Conservation (phyloP, 495 filamentous ascomycete genomes). For the Usnea hakonensis region DNA sequence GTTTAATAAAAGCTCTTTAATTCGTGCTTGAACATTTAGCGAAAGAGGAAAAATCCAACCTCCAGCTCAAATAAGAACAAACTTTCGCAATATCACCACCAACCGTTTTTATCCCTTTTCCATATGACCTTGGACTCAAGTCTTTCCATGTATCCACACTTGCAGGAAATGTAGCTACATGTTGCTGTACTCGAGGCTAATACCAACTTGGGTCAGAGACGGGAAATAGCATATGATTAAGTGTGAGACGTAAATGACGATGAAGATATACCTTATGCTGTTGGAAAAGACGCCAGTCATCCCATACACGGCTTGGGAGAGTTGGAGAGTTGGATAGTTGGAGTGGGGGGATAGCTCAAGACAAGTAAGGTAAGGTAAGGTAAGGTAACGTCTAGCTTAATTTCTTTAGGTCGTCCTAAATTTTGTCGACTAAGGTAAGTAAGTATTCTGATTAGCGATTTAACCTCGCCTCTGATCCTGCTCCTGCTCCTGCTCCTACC, state of each 20-base stretch:
- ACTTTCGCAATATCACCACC: neutral
- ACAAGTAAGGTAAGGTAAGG: no score
- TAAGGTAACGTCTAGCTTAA: no score
- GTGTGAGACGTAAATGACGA: no score
- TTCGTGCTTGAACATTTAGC: no score
- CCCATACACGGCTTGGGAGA: neutral
- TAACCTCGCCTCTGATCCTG: neutral
- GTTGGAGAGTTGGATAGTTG: no score
- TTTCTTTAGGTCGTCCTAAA: neutral
- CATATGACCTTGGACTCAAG: neutral
- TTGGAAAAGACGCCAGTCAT: neutral
- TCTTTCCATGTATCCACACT: no score
- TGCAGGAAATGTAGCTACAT: neutral
- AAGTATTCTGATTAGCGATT: no score
- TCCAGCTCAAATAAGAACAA: neutral
- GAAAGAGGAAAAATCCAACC: conserved; percentile 3
- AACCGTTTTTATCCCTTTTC: neutral
- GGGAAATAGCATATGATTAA: no score
- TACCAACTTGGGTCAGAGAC: neutral
- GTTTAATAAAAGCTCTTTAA: no score
- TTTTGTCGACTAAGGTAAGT: no score
- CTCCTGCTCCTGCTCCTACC: no score
- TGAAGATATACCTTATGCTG: no score
- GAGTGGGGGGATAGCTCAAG: neutral
- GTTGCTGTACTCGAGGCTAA: neutral